These are phyloP conservation scores for Xylariaceae sp. DNA, from an alignment of 2,329 filamentous ascomycete genomes.

Conservation along the genomic window DNA sequence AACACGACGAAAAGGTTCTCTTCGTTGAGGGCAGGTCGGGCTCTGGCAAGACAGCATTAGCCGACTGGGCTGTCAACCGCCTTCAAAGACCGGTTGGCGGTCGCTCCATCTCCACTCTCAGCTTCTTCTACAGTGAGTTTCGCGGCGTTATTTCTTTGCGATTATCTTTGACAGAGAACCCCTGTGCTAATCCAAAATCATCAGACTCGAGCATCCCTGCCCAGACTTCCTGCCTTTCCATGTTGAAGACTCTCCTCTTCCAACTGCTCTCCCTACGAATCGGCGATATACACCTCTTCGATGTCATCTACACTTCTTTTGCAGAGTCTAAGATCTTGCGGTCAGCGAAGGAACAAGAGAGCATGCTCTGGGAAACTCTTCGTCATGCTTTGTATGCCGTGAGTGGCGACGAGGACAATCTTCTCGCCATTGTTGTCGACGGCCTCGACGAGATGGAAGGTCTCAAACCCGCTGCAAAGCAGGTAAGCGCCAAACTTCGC, in stretches of 20 bases:
- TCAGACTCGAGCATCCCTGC: slow-evolving; percentile 10
- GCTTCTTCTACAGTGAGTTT: slow-evolving; percentile 15
- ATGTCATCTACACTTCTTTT: slow-evolving; percentile 10
- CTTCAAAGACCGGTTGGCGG: slow-evolving; percentile 13
- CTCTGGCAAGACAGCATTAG: slow-evolving; percentile 15
- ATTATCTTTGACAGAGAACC: no score
- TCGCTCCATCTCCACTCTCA: slow-evolving; percentile 12
- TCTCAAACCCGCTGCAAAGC: slow-evolving; percentile 13
- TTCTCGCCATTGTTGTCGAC: slow-evolving; percentile 12
- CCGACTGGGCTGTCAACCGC: slow-evolving; percentile 15
- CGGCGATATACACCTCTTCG: slow-evolving; percentile 14
- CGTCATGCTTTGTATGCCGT: slow-evolving; percentile 9
- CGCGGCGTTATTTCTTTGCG: background rate
- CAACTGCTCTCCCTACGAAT: slow-evolving; percentile 13
- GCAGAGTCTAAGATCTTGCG: slow-evolving; percentile 9
- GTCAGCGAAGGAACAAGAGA: slow-evolving; percentile 8
- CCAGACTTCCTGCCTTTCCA: slow-evolving; percentile 9
- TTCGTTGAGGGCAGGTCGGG: slow-evolving; percentile 13
- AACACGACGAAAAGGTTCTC: slow-evolving; percentile 13
- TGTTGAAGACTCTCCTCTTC: slow-evolving; percentile 16
- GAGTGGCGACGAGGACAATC: slow-evolving; percentile 13
- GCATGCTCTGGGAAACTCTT: slow-evolving; percentile 13
- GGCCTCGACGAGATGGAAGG: slow-evolving; percentile 17
- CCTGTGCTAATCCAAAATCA: background rate
- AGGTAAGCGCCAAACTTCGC: slow-evolving; percentile 12